Base-by-base conservation (phyloP, 2,329 filamentous ascomycete genomes). In the Acrocalymma vagum region DNA sequence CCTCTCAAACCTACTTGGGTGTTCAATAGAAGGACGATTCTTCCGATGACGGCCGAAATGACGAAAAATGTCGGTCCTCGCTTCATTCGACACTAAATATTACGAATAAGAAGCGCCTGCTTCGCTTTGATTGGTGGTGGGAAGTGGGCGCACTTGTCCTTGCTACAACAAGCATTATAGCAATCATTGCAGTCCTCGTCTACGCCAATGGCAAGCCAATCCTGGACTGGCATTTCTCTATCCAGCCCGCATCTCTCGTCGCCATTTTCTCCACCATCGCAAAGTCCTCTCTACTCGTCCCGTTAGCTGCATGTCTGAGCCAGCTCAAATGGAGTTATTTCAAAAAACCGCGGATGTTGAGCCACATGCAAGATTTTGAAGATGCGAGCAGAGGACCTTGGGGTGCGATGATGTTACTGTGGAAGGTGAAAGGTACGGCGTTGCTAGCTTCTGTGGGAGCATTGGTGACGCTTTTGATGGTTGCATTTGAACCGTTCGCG, bases 281-380 rank as follows among this genome's bases (percentile, higher is more conserved):
- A n/a, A 69, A 65, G 46, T 46, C 59, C 4, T 45, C 58, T 4
- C 22, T 65, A 16, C 32, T 67, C 1, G 29, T 59, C 10, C 38
- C 50, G 1, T 38, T 64, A 5, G 50, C 62, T 2, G 46, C 56
- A 15, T 54, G 60, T 32, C 42, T 65, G 16, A 36, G 60, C 21
- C 55, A 65, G 37, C 41, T 67, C 15, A 65, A 67, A 42, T 67
- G 62, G 62, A 51, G 39, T 11, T 59, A 39, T 42, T 52, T 48
- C 20, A 37, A 46, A 27, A 23, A 29, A 8, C 35, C 43, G 5
- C 29, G 26, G 3, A 48, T 48, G 11, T 47, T 65, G 10, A 50
- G 51, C 10, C 26, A 59, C 18, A 26, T 65, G 13, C 48, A 63
- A 21, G 23, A 38, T 6, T 43, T 60, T 14, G 63, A 66, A 22